phyloP scores from a whole-genome alignment of 2,329 filamentous ascomycete species.

The Colletotrichum horii region DNA sequence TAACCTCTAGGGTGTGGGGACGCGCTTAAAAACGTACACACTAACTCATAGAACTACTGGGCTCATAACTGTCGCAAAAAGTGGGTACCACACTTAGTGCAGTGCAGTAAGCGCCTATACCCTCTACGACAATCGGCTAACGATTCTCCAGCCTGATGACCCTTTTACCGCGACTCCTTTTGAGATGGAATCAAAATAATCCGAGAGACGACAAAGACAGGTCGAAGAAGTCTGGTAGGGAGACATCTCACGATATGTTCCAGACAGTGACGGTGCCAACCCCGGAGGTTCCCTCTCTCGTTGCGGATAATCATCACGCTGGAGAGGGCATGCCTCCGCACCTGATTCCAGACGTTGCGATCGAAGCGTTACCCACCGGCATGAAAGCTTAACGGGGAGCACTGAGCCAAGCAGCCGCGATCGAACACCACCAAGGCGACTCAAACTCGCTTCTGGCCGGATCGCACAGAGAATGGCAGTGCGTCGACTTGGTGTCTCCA shows the following conservation, averaged over 20 bases:
- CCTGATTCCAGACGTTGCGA: neutral
- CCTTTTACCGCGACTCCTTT: neutral
- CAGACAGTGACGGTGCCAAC: neutral
- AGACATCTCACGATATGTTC: neutral
- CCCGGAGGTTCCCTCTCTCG: neutral
- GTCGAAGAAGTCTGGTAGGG: neutral
- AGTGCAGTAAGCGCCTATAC: no score
- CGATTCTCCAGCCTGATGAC: neutral
- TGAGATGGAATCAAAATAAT: neutral
- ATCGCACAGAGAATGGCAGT: neutral
- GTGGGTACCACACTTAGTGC: no score
- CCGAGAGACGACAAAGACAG: neutral
- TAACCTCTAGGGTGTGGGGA: no score
- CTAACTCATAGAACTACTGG: no score
- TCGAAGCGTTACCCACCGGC: neutral
- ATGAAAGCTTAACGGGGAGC: neutral
- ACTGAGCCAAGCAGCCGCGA: neutral
- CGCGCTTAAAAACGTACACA: no score
- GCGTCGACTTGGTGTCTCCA: neutral
- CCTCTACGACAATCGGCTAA: no score
- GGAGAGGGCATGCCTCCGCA: neutral
- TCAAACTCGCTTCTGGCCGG: neutral
- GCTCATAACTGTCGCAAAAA: no score
- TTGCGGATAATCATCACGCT: neutral
- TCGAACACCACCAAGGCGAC: neutral